Evolutionary conservation across 176 grass and related monocot genomes (phyloP), one percentile per base, ranked within the genome.

Genomic region (Tuctoria greenei): DNA sequence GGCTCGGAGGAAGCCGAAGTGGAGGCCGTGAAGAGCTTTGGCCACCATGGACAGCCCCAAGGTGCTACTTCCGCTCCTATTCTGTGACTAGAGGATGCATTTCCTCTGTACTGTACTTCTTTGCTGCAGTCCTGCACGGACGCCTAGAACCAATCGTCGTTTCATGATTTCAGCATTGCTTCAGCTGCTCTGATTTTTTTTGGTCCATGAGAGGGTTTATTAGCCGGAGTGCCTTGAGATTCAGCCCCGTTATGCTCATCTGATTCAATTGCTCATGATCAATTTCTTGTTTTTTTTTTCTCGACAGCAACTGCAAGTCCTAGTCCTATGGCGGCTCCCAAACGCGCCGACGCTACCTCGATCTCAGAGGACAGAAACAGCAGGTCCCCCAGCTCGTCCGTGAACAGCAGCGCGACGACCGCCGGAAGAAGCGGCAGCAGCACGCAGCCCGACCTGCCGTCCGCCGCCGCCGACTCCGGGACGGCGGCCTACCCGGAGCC

Each of bases 1-100:
- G 86, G 86, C 64, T 88, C 75, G 5, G 86, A 88, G 69, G 86
- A 88, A 1, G 63, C 69, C 62, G 69, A 83, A 63, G 45, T 23
- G 21, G 80, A 56, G 55, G 45, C 27, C 64, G 37, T 24, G 20
- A 64, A 74, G 80, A 2, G 7, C 21, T 31, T 16, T 0, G 59
- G 47, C 23, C 59, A 42, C 66, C 72, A 78, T 51, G 67, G 49
- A 2, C 79, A 35, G 9, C 7, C 24, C 2, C 43, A 64, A 83
- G 81, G 86, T 88, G 31, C 31, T 31, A 59, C n/a, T 8, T 3
- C 5, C 4, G 11, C 8, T 10, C 1, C 50, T 14, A 10, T 0
- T 6, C 7, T 10, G 28, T n/a, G n/a, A n/a, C n/a, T n/a, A n/a
- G n/a, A n/a, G 4, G 15, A 60, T 16, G 61, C 80, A 77, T 87